Evolutionary conservation across 2,329 filamentous ascomycete genomes (phyloP).

Genomic region (Stachybotrys echinatus): DNA sequence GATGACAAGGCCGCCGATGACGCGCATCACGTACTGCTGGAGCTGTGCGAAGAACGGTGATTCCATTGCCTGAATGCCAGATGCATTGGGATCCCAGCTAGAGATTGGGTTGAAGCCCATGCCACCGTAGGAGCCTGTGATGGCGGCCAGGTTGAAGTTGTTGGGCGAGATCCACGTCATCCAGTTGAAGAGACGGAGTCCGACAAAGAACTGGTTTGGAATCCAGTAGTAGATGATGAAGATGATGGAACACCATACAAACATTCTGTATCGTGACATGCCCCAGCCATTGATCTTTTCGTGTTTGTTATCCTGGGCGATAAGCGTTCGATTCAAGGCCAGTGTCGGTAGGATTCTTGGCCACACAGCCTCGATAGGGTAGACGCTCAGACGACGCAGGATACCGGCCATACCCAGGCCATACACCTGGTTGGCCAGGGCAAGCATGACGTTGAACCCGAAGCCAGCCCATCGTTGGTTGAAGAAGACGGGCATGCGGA

Average conservation of each 20-base stretch:
- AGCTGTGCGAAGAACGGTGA: slow-evolving; percentile 34
- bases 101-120: slow-evolving; percentile 44
- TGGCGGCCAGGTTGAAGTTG: slow-evolving; percentile 32
- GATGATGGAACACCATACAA: slow-evolving; percentile 30
- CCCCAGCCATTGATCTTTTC: slow-evolving; percentile 25
- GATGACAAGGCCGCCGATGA: slow-evolving; percentile 33
- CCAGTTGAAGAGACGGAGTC: slow-evolving; percentile 40
- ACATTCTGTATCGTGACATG: slow-evolving; percentile 40
- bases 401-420: slow-evolving; percentile 26
- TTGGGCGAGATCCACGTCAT: slow-evolving; percentile 48
- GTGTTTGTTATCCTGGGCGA: neutral
- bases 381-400: slow-evolving; percentile 27
- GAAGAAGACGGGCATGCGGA: slow-evolving; percentile 23
- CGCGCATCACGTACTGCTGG: slow-evolving; percentile 25
- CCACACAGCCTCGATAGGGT: slow-evolving; percentile 27
- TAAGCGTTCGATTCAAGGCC: slow-evolving; percentile 25
- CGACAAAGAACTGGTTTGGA: slow-evolving; percentile 43
- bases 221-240: slow-evolving; percentile 48
- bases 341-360: slow-evolving; percentile 24
- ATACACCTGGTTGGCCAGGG: slow-evolving; percentile 25
- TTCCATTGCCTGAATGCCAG: slow-evolving; percentile 19
- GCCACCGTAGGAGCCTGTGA: slow-evolving; percentile 35
- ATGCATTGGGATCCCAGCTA: slow-evolving; percentile 44
- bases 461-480: slow-evolving; percentile 23
- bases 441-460: slow-evolving; percentile 23